Base-by-base conservation (phyloP, 2,329 filamentous ascomycete genomes). In the Colletotrichum nymphaeae region DNA sequence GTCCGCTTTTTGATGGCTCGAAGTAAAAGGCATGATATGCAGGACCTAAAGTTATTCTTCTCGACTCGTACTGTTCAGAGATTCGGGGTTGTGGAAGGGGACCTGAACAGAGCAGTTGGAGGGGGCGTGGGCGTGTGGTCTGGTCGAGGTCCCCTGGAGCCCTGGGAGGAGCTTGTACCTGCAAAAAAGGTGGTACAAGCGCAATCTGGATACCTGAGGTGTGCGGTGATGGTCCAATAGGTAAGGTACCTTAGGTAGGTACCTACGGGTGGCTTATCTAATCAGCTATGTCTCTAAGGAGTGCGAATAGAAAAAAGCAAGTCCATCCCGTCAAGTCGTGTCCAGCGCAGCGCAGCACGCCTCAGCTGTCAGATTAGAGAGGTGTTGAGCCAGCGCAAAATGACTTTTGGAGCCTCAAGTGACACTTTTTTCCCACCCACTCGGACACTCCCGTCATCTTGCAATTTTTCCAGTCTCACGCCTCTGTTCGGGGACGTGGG, bases 151-250 rank as follows among this genome's bases (percentile, higher is more conserved):
- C 19, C 26, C 55, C 55, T 28, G 8, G 42, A 19, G 42, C 42
- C 42, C 42, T n/a, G 42, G 42, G 7, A 16, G 37, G 19, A 49
- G 42, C 42, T 49, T 49, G 42, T 56, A 69, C 53, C 58, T 69
- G 69, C 64, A 42, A 59, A 53, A 69, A 53, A 69, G 53, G 69
- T 69, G 66, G 66, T 59, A 69, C 69, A 72, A 64, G 66, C 69
- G 69, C 53, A 56, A 59, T 53, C 30, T 55, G 19, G 42, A 49
- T n/a, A 49, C 42, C 42, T 49, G 14, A 42, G 37, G 37, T 16
- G 37, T 42, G 37, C 5, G 1, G 37, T 42, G 37, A 53, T 35
- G 52, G 16, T 35, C 32, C 32, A 35, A 28, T 28, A 6, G 26
- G 26, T 12, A 1, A 8, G n/a, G 28, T 11, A 11, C 30, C 30